Base-by-base conservation (phyloP, 2,329 filamentous ascomycete species). In the Hymenoscyphus fraxineus region DNA sequence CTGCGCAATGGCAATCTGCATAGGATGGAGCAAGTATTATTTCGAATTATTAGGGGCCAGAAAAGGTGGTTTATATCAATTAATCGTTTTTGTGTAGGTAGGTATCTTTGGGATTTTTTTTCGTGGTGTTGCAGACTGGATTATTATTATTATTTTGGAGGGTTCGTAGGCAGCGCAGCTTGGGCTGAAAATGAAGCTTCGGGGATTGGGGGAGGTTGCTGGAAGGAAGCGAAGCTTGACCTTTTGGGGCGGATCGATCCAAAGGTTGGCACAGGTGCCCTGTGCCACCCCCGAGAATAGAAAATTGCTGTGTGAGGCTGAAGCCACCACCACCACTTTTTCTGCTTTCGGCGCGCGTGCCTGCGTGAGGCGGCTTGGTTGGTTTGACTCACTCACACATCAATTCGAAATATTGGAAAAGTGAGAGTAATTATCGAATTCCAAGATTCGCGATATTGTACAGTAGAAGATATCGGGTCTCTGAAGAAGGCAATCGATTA, bases 241-340 rank as follows among this genome's bases (percentile, higher is more conserved):
- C 44, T 51, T n/a, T 51, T 51, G 19, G 44, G 44, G 44, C 19
- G 12, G 44, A 51, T 51, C 44, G 44, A 12, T 19, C 19, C n/a
- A n/a, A 47, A 47, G 19, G 9, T 22, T n/a, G 19, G 12, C n/a
- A 19, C 44, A 19, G 9, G 44, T n/a, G 19, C n/a, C 22, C 44
- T 51, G 44, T 51, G 44, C 44, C 44, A 51, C n/a, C 44, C 44
- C 44, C 44, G 44, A 51, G 44, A 51, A 51, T 51, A 51, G 44
- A 51, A 51, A 35, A 7, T 35, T 51, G 44, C n/a, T 51, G 44
- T 12, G 44, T 51, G 44, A 51, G 44, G 44, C 44, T 51, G 44
- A 51, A 51, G 22, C 22, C 44, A 12, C 22, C 27, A 27, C 22
- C 44, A 12, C 22, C 27, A 27, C 35, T 9, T 6, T 35, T 6